These are phyloP conservation scores for Peronospora destructor DNA, from an alignment of 352 stramenopile species.

Conservation along the genomic window DNA sequence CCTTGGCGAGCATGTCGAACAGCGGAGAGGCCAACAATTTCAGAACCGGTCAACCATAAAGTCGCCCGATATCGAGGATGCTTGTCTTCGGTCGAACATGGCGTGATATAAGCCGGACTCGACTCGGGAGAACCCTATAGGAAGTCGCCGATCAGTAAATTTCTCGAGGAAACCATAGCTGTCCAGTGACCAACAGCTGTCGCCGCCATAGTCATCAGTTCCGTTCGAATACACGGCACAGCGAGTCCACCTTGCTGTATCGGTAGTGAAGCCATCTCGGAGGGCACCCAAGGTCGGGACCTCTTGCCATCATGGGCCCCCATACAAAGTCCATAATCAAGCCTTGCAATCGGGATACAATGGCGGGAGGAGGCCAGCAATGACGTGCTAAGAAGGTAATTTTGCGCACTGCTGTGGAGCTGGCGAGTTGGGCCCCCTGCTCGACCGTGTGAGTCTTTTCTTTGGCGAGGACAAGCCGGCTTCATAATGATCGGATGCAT, in stretches of 20 bases:
- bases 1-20: neutral
- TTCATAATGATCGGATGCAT: no score
- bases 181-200: neutral
- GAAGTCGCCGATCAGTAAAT: neutral
- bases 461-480: no score
- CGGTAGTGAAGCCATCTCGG: neutral
- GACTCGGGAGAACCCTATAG: neutral
- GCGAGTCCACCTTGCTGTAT: neutral
- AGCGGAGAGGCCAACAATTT: neutral
- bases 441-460: no score
- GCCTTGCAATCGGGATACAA: neutral
- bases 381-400: neutral
- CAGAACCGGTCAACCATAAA: neutral
- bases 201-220: neutral
- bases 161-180: neutral
- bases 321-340: slow-evolving; percentile 1
- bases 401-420: neutral
- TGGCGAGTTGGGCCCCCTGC: no score
- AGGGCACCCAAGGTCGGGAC: neutral
- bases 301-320: neutral
- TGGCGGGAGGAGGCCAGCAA: neutral
- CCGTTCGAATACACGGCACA: neutral
- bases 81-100: neutral
- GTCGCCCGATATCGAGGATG: neutral
- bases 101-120: neutral